These are phyloP conservation scores for Vanilla planifolia DNA, from an alignment of 106 monocot species.

Conservation along the genomic window DNA sequence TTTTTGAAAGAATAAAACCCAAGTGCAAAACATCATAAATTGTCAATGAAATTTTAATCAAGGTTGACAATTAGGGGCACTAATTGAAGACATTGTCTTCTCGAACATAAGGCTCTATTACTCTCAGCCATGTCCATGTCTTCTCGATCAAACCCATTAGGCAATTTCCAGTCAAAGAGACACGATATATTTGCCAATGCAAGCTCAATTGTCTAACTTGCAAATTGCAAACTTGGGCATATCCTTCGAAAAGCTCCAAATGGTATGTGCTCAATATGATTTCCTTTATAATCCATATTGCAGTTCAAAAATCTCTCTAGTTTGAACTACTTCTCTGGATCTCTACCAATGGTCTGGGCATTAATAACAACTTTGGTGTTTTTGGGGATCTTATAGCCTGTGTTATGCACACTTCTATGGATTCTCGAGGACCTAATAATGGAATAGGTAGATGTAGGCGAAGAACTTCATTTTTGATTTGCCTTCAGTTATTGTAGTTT, in stretches of 20 bases:
- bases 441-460: not conserved
- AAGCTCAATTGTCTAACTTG: not conserved
- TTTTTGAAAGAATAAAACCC: too few species aligned
- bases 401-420: not conserved
- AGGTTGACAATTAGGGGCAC: not conserved
- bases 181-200: not conserved
- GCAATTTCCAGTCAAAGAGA: not conserved
- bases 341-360: not conserved
- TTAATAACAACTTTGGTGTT: not conserved
- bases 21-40: too few species aligned
- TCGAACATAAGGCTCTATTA: not conserved
- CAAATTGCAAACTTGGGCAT: slow-evolving; percentile 1
- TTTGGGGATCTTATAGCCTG: not conserved
- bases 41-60: not conserved
- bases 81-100: not conserved
- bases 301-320: not conserved
- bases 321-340: not conserved
- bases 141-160: not conserved
- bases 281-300: not conserved
- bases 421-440: not conserved
- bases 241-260: not conserved
- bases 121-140: not conserved
- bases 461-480: not conserved
- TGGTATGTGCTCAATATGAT: not conserved
- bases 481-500: slow-evolving; percentile 8